These are phyloP conservation scores for Trapa bicornis DNA, from an alignment of 345 rosid species.

Conservation along the genomic window DNA sequence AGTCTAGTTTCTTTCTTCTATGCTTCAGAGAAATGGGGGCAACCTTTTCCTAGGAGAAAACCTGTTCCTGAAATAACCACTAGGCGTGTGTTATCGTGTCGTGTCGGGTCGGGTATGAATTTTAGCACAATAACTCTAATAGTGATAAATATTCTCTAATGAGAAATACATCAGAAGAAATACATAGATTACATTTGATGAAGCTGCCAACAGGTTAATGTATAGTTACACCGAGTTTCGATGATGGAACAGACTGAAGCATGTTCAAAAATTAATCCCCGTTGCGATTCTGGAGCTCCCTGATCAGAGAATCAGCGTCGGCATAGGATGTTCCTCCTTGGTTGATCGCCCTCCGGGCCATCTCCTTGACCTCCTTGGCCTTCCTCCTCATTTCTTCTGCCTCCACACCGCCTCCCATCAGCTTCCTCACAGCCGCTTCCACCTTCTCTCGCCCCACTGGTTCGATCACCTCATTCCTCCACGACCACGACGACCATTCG, in stretches of 20 bases:
- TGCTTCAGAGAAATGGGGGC: neutral
- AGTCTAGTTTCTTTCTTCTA: neutral
- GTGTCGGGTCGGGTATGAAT: too few species aligned
- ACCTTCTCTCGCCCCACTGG: slow-evolving; percentile 24
- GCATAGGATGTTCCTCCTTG: slow-evolving; percentile 33
- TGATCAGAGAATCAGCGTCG: slow-evolving; percentile 19
- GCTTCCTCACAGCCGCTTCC: slow-evolving; percentile 20
- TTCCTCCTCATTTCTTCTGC: slow-evolving; percentile 23
- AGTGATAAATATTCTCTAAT: too few species aligned
- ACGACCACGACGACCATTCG: slow-evolving; percentile 22
- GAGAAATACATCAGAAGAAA: too few species aligned
- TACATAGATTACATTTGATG: neutral
- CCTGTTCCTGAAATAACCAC: neutral
- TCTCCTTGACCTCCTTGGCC: slow-evolving; percentile 19
- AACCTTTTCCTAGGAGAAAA: neutral
- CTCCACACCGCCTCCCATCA: slow-evolving; percentile 24
- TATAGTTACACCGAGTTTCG: neutral
- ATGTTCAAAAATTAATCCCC: neutral
- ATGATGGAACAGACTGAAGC: neutral
- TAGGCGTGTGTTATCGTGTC: too few species aligned
- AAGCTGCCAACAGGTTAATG: neutral
- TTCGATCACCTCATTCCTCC: slow-evolving; percentile 12
- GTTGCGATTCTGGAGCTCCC: slow-evolving; percentile 15
- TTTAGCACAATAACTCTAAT: too few species aligned
- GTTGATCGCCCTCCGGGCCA: slow-evolving; percentile 34